These are phyloP conservation scores for Phytopythium kandeliae DNA, from an alignment of 352 stramenopile species.

Conservation along the genomic window DNA sequence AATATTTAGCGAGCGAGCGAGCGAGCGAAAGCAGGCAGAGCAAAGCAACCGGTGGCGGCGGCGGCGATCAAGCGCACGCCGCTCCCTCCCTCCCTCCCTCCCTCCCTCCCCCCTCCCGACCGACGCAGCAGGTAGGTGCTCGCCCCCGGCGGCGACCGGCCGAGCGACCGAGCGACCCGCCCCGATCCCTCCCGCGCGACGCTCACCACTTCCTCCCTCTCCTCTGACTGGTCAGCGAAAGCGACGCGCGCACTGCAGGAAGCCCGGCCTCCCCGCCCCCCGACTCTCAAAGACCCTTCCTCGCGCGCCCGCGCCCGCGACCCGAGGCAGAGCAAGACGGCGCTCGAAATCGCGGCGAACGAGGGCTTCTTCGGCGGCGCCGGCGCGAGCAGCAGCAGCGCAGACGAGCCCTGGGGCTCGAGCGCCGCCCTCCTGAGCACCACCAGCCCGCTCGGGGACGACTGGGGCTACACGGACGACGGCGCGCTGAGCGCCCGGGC, in stretches of 20 bases:
- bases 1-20: neutral
- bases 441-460: conserved; percentile 9
- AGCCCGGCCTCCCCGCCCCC: neutral
- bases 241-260: neutral
- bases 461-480: conserved; percentile 12
- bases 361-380: conserved; percentile 32
- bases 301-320: neutral
- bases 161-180: too few species aligned
- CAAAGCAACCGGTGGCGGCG: too few species aligned
- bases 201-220: too few species aligned
- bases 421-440: conserved; percentile 10
- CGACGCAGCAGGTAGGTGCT: too few species aligned
- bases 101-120: neutral
- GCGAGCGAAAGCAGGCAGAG: neutral
- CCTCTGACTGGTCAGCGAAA: too few species aligned
- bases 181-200: too few species aligned
- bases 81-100: neutral
- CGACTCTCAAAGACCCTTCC: neutral
- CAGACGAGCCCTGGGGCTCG: conserved; percentile 26
- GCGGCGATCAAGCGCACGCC: neutral
- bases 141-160: too few species aligned
- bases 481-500: neutral
- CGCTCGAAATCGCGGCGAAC: conserved; percentile 30
- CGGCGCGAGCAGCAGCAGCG: conserved; percentile 12
- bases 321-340: conserved; percentile 22